Evolutionary conservation across 225 moss, liverwort and hornwort species (phyloP).

Genomic region (Pseudisothecium myosuroides): DNA sequence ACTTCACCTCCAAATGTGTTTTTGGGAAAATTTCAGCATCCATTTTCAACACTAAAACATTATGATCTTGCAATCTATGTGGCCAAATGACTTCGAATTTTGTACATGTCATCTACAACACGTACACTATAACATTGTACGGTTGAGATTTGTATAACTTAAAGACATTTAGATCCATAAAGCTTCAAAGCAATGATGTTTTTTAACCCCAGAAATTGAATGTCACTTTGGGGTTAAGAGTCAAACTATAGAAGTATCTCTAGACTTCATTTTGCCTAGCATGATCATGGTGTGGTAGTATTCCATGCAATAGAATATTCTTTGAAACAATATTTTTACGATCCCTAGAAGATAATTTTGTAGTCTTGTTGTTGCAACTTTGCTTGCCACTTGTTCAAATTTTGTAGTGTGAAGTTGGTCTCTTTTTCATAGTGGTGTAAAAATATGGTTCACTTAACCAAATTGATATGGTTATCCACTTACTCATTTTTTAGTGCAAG

Average conservation of each 20-base stretch:
- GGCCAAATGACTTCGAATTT: too few relatives aligned
- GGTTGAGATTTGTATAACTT: too few relatives aligned
- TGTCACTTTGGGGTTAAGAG: too few relatives aligned
- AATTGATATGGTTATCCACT: neutral
- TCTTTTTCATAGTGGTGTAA: neutral
- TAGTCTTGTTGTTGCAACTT: neutral
- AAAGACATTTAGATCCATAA: too few relatives aligned
- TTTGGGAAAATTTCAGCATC: too few relatives aligned
- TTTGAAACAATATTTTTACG: neutral
- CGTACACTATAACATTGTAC: too few relatives aligned
- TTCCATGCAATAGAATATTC: neutral
- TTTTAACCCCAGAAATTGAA: too few relatives aligned
- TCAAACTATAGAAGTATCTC: neutral
- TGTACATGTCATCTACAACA: too few relatives aligned
- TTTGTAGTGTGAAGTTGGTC: fast-evolving
- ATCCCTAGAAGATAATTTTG: neutral
- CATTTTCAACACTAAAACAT: too few relatives aligned
- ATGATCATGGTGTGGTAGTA: neutral
- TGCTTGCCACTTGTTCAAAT: neutral
- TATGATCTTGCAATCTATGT: too few relatives aligned
- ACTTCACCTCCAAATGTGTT: too few relatives aligned
- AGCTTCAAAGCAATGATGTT: too few relatives aligned
- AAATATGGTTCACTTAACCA: neutral
- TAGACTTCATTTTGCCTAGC: neutral
- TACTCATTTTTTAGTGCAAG: neutral